Evolutionary conservation across 768 basidiomycete genomes (phyloP), one percentile per base, ranked within the genome.

Genomic region (Kwoniella europaea): DNA sequence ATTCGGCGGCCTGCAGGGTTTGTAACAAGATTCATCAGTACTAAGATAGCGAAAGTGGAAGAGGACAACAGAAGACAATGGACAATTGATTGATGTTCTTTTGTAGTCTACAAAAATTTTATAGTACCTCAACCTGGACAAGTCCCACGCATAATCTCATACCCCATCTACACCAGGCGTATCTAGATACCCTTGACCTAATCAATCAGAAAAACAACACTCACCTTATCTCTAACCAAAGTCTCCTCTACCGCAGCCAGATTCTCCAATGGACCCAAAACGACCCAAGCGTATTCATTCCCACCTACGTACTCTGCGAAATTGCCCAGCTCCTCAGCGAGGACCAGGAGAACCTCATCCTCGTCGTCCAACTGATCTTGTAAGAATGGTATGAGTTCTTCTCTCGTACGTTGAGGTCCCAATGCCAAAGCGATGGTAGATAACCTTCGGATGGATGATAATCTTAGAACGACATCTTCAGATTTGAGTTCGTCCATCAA

Each of bases 331-430:
- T 98, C 97, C 76, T 98, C 96, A 20, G 96, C 94, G 62, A 99
- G 86, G 5, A 95, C 96, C 56, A 99, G 88, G 53, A 99, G 86
- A 41, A 99, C 95, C 80, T 99, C 97, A 84, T 99, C 97, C 85
- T 99, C 97, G 80, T 99, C 97, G 84, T 99, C 97, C 75, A 99
- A 90, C n/a, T 94, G 95, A 80, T 99, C 96, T 85, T 94, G 93
- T 65, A 99, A 89, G 86, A 99, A 99, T 1, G 94, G 93, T 72
- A 99, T 89, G 76, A 99, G 89, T 83, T 99, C 97, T 66, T 94
- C 92, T 73, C 96, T 89, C 27, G 95, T 92, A 76, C 97, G 92
- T 86, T 95, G 92, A 54, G 94, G 90, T 6, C 97, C 96, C 63
- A 99, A 88, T 18, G 97, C 97, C 72, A 99, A 88, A 5, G 96